These are phyloP conservation scores for Hypoxylon sp. DNA, from an alignment of 2,329 filamentous ascomycete genomes.

Conservation along the genomic window DNA sequence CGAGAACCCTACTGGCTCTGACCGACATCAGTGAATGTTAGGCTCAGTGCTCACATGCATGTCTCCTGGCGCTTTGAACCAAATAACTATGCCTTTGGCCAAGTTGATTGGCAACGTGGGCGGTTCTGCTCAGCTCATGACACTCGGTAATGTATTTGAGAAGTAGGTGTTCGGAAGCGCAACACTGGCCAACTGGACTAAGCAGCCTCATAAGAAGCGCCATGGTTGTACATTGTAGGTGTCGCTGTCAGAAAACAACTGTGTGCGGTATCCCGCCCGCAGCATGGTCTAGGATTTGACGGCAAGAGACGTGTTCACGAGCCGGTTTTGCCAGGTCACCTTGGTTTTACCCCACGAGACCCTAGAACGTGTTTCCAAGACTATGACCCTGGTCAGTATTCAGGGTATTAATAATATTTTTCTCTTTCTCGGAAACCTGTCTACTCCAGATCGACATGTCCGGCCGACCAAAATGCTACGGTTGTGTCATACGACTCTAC, in stretches of 20 bases:
- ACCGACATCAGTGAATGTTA: conserved; percentile 24
- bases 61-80: conserved; percentile 40
- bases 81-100: conserved; percentile 34
- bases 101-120: conserved; percentile 37
- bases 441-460: conserved; percentile 52
- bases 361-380: conserved; percentile 46
- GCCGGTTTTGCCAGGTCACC: conserved; percentile 34
- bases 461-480: conserved; percentile 47
- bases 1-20: conserved; percentile 23
- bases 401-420: conserved; percentile 36
- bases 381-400: conserved; percentile 43
- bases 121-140: conserved; percentile 25
- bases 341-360: conserved; percentile 38
- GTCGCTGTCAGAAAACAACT: conserved; percentile 38
- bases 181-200: conserved; percentile 14
- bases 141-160: conserved; percentile 5
- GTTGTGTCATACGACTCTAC: conserved; percentile 48
- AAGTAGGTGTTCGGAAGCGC: conserved; percentile 11
- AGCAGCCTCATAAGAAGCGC: conserved; percentile 34
- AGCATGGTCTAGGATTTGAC: conserved; percentile 20
- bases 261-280: conserved; percentile 42
- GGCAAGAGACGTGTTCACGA: conserved; percentile 39
- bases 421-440: conserved; percentile 41
- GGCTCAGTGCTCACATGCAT: conserved; percentile 41
- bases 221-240: conserved; percentile 34